phyloP scores from a whole-genome alignment of 2,329 filamentous ascomycete species.

The Fusarium annulatum region DNA sequence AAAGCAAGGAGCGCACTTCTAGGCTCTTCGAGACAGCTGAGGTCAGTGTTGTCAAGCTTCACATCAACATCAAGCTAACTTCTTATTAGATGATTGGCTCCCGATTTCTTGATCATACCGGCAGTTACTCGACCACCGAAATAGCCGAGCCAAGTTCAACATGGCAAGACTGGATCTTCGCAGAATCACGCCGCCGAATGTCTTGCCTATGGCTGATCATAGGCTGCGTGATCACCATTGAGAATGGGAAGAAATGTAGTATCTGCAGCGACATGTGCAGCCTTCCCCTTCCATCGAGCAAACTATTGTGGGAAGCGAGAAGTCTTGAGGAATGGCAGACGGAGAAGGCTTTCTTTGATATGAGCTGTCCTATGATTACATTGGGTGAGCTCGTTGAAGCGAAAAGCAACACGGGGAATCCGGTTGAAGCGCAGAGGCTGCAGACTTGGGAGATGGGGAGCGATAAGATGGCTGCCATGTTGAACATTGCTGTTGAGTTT shows the following conservation, averaged over 20 bases:
- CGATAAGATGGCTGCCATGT: conserved; percentile 40
- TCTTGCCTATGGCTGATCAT: conserved; percentile 43
- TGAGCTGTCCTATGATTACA: conserved; percentile 13
- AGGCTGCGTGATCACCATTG: conserved; percentile 36
- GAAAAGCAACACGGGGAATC: neutral
- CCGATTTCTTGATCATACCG: conserved; percentile 15
- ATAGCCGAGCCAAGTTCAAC: conserved; percentile 19
- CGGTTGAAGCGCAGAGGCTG: conserved; percentile 20
- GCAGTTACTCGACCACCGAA: conserved; percentile 28
- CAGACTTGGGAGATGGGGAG: conserved; percentile 42
- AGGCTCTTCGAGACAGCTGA: conserved; percentile 34
- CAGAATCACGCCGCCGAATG: conserved; percentile 45
- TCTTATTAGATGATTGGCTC: conserved; percentile 12
- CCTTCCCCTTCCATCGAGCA: conserved; percentile 36
- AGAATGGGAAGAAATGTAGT: conserved; percentile 11
- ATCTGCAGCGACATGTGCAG: neutral
- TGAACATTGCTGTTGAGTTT: conserved; percentile 42
- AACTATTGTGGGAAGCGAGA: conserved; percentile 42
- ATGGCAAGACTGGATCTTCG: conserved; percentile 49
- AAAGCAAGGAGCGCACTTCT: neutral
- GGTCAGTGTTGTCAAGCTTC: neutral
- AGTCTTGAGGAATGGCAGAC: conserved; percentile 41
- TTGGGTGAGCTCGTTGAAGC: conserved; percentile 37
- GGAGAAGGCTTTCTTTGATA: conserved; percentile 37
- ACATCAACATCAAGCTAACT: neutral